Evolutionary conservation across 1,139 yeast genomes (phyloP), one percentile per base, ranked within the genome.

Genomic region (Groenewaldozyma auringiensis): DNA sequence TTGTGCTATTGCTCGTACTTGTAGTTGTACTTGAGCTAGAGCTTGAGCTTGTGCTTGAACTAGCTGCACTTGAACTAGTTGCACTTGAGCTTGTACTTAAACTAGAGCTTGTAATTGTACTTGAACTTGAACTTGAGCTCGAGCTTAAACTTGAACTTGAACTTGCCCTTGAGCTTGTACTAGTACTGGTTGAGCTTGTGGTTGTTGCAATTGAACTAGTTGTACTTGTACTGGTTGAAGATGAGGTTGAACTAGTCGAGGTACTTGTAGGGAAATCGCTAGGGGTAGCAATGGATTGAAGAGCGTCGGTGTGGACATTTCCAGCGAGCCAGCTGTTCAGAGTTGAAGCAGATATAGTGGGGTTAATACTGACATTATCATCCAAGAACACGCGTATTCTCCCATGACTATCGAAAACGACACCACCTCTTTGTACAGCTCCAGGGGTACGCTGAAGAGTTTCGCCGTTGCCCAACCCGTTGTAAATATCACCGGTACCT

Each of bases 391-490:
- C 79, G 14, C 75, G 64, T 4, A 77, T 81, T 42, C 69, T 68
- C 37, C 86, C 67, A 49, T 69, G 66, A 49, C 76, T 72, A 56
- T 79, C 75, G 68, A 92, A 89, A 57, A 89, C 70, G 52, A 78
- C 96, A 54, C 95, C 97, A 58, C 94, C 96, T 71, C 83, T 85
- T 74, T 88, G 71, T 43, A 94, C 72, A 21, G 78, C 74, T 52
- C 70, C 62, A 41, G 82, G 75, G 60, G 96, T 96, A 75, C 98
- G 85, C 21, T 88, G 94, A 57, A 80, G 73, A 51, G 95, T 74
- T 61, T 95, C 96, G 66, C 94, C 94, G 62, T 95, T 95, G 47
- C 71, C 70, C 62, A 94, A 94, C 46, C 70, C 69, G 43, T 51
- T 46, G 39, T 48, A 39, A 55, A 80, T 78, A 49, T 66, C 60